Conservation (phyloP, 169 alveolate genomes). For the Cryptosporidium ryanae region DNA sequence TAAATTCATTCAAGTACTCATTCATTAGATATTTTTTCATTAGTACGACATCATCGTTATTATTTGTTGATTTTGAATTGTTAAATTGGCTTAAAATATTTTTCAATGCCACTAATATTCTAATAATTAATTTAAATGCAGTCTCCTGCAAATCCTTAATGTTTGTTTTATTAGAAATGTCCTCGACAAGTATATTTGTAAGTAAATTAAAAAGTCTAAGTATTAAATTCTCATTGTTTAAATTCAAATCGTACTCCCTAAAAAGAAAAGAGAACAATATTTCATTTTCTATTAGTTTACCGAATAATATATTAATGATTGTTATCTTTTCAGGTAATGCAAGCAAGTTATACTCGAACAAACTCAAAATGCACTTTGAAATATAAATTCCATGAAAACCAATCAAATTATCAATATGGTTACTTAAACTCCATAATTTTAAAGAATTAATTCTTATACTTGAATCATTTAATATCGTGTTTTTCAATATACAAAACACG, state of each 20-base stretch:
- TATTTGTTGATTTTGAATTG: not conserved
- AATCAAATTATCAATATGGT: conserved; percentile 18
- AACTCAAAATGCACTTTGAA: conserved; percentile 34
- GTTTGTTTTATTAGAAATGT: not conserved
- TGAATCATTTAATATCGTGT: conserved; percentile 23
- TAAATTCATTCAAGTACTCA: conserved; percentile 26
- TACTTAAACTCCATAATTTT: conserved; percentile 18
- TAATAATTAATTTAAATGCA: not conserved
- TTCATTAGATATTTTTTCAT: conserved; percentile 24
- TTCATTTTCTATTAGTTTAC: not conserved
- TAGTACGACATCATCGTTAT: not conserved
- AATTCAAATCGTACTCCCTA: conserved; percentile 20
- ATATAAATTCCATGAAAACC: conserved; percentile 35
- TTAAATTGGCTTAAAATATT: not conserved
- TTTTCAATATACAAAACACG: conserved; percentile 26
- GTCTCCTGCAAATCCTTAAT: not conserved
- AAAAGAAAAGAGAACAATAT: conserved; percentile 9
- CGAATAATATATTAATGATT: conserved; percentile 11
- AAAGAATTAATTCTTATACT: conserved; percentile 2
- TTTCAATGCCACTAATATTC: not conserved
- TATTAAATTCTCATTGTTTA: conserved; percentile 16
- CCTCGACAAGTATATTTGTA: conserved; percentile 22
- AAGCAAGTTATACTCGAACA: conserved; percentile 11
- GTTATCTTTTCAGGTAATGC: conserved; percentile 29
- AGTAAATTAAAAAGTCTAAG: conserved; percentile 6